phyloP scores from a whole-genome alignment of 805 yeast genomes.

The Lachancea cidri region DNA sequence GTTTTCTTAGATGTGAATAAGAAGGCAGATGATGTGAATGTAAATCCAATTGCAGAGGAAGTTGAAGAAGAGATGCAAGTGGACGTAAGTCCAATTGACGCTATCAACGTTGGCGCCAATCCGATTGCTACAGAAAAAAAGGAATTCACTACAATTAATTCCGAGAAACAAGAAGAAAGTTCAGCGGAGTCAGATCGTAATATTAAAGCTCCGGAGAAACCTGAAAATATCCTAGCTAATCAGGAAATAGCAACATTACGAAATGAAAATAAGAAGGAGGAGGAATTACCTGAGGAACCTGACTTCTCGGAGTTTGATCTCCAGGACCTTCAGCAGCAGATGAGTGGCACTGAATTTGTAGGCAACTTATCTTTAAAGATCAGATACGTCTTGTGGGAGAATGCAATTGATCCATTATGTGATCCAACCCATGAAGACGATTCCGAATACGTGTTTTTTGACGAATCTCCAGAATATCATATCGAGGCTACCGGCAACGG shows the following conservation, averaged over 20 bases:
- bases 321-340: slow-evolving; percentile 35
- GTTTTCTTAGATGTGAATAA: slow-evolving; percentile 26
- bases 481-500: no score
- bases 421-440: slow-evolving; percentile 1
- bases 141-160: no score
- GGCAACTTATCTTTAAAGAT: slow-evolving; percentile 58
- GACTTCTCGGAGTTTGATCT: slow-evolving; percentile 39
- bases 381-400: slow-evolving; percentile 68
- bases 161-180: background rate
- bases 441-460: background rate
- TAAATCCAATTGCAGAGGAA: no score
- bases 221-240: background rate
- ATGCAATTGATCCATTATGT: slow-evolving; percentile 35
- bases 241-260: background rate
- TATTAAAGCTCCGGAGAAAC: background rate
- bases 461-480: background rate
- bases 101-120: no score
- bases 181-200: background rate
- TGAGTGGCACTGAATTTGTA: slow-evolving; percentile 43
- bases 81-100: no score
- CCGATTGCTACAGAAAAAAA: no score
- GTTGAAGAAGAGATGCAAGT: background rate
- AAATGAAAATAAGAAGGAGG: slow-evolving; percentile 1
- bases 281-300: slow-evolving; percentile 17
- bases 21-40: background rate